Conservation (phyloP, 345 rosid species). For the Aegle marmelos region DNA sequence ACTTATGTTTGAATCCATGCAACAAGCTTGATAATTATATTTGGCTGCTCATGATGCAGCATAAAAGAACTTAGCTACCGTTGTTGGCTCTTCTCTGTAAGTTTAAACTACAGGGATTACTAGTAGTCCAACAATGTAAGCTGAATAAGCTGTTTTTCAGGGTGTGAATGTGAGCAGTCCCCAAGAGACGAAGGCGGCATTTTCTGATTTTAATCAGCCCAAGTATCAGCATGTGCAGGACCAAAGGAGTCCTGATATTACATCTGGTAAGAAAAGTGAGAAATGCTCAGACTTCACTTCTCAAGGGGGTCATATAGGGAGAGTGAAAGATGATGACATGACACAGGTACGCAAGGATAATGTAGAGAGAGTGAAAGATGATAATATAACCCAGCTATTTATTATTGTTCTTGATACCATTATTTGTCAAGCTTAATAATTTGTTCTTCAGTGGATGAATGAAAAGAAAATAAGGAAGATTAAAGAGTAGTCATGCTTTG, state of each 20-base stretch:
- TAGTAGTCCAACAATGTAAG: neutral
- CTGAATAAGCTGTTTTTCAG: constrained; percentile 24
- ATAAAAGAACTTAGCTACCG: neutral
- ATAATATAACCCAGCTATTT: constrained; percentile 67
- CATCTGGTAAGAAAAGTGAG: constrained; percentile 23
- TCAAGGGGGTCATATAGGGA: constrained; percentile 24
- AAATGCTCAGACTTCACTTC: constrained; percentile 15
- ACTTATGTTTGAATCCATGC: neutral
- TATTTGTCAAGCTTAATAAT: neutral
- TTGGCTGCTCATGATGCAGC: neutral
- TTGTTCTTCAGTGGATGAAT: neutral
- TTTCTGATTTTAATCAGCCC: constrained; percentile 6
- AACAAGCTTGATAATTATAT: neutral
- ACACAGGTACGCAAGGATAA: constrained; percentile 9
- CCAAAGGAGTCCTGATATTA: constrained; percentile 9
- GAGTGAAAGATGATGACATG: constrained; percentile 32
- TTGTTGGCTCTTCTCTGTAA: neutral
- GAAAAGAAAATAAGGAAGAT: neutral
- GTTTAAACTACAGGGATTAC: neutral
- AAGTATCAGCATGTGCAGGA: constrained; percentile 20
- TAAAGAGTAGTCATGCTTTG: neutral
- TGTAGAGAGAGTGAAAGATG: constrained; percentile 36
- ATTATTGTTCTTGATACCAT: constrained; percentile 1
- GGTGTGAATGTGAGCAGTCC: constrained; percentile 11
- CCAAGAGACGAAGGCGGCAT: constrained; percentile 9